Conservation (phyloP, 2,329 filamentous ascomycete species). For the Lecanicillium sp. region DNA sequence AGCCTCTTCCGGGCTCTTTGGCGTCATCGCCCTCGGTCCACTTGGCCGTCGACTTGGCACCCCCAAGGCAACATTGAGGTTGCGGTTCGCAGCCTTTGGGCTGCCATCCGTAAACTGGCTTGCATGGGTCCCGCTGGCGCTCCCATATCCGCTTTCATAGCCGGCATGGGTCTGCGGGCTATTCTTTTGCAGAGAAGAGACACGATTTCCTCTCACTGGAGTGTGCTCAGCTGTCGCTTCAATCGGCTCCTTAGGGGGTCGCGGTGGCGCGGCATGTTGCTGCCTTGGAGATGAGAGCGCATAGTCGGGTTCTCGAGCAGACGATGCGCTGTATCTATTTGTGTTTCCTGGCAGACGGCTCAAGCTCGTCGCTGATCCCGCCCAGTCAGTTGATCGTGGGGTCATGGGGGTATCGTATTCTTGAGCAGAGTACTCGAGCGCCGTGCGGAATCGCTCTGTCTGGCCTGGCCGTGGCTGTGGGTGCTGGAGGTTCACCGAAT, state of each 20-base stretch:
- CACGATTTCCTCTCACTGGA: conserved; percentile 37
- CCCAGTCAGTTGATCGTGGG: conserved; percentile 55
- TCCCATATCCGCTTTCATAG: conserved; percentile 47
- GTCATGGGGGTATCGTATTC: conserved; percentile 56
- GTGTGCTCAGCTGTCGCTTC: conserved; percentile 33
- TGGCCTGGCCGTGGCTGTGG: conserved; percentile 70
- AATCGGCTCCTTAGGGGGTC: conserved; percentile 57
- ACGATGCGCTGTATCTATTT: conserved; percentile 41
- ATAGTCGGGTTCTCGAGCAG: conserved; percentile 31
- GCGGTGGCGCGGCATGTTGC: conserved; percentile 38
- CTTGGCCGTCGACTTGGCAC: conserved; percentile 47
- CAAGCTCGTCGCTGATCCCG: conserved; percentile 51
- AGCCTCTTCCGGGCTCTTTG: conserved; percentile 41
- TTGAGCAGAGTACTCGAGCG: conserved; percentile 65
- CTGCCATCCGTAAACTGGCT: conserved; percentile 45
- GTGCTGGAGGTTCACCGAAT: conserved; percentile 72
- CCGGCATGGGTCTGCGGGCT: conserved; percentile 51
- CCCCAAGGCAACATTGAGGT: conserved; percentile 45
- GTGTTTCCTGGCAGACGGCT: conserved; percentile 40
- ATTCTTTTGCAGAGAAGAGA: conserved; percentile 44
- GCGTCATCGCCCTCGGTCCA: conserved; percentile 54
- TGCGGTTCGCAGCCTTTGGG: conserved; percentile 49
- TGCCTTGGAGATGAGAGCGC: conserved; percentile 36
- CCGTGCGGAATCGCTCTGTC: conserved; percentile 65
- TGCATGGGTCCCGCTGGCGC: conserved; percentile 35